A percentile compares a stretch with the other conserved stretches of the same genome.
These are phyloP conservation scores for Coriaria nepalensis DNA, from an alignment of 306 rosid genomes.

Conservation along the genomic window DNA sequence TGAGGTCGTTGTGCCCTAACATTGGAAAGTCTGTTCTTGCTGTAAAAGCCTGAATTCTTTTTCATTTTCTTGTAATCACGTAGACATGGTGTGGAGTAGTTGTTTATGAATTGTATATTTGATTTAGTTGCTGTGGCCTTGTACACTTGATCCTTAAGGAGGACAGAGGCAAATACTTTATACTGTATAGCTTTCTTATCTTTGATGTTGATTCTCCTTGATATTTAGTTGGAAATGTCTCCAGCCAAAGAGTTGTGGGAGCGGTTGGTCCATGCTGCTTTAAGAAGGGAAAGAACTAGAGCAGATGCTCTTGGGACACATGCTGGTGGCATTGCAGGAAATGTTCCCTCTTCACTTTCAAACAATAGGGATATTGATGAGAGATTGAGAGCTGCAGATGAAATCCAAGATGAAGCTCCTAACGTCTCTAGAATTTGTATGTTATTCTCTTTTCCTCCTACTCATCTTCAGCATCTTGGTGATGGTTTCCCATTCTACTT, in stretches of 20 bases:
- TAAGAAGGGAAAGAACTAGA: conserved; percentile 71
- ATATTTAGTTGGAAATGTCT: conserved; percentile 41
- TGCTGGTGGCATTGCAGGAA: conserved; percentile 62
- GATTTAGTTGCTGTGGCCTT: no score
- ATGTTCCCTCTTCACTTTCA: conserved; percentile 83
- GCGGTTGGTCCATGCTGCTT: conserved; percentile 71
- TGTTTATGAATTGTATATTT: no score
- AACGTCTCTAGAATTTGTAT: conserved; percentile 68
- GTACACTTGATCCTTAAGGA: no score
- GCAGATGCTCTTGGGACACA: conserved; percentile 54
- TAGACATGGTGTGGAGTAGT: no score
- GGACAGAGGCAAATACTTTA: no score
- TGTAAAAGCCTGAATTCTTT: no score
- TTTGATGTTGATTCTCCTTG: background rate
- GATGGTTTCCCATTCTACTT: background rate
- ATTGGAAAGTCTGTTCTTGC: no score
- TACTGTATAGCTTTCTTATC: no score
- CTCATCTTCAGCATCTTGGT: background rate
- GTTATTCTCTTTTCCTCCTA: background rate
- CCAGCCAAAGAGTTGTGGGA: conserved; percentile 79
- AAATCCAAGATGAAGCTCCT: conserved; percentile 87
- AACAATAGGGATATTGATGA: conserved; percentile 93
- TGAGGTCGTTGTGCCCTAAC: no score
- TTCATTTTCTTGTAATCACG: no score
- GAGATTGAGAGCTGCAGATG: conserved; percentile 89